phyloP scores from a whole-genome alignment of 306 rosid genomes.

The Sicyos baderoa region DNA sequence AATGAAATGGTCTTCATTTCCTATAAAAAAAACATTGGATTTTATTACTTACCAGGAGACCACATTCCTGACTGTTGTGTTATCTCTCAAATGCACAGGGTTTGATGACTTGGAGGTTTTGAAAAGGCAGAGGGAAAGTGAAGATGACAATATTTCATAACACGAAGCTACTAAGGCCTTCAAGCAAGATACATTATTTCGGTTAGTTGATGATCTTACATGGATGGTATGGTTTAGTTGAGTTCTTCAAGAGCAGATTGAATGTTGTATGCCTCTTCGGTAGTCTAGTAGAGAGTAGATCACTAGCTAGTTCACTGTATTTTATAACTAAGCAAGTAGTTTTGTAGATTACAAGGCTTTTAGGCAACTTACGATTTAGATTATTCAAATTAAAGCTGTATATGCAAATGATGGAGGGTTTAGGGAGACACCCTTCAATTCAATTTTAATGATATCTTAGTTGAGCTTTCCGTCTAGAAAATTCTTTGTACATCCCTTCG shows the following conservation, averaged over 20 bases:
- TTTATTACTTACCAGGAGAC: conserved; percentile 11
- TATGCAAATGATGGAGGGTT: background rate
- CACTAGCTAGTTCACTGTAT: conserved; percentile 10
- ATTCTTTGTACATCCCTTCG: conserved; percentile 7
- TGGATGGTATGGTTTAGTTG: background rate
- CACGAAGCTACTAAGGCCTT: conserved; percentile 16
- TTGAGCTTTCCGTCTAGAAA: conserved; percentile 2
- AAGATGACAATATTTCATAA: conserved; percentile 41
- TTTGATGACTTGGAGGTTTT: conserved; percentile 70
- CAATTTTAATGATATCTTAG: background rate
- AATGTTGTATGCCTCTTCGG: background rate
- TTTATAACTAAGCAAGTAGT: background rate
- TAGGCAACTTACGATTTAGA: conserved; percentile 4
- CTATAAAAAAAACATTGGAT: no score
- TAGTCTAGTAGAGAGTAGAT: conserved; percentile 3
- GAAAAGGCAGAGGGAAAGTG: conserved; percentile 38
- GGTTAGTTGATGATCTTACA: background rate
- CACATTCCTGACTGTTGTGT: conserved; percentile 15
- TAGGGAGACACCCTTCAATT: background rate
- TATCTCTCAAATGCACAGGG: conserved; percentile 36
- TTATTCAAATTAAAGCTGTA: conserved; percentile 5
- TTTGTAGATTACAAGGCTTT: conserved; percentile 13
- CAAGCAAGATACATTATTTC: conserved; percentile 1
- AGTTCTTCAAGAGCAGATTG: conserved; percentile 6
- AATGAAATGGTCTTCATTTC: no score